Evolutionary conservation across 768 basidiomycete species (phyloP), one percentile per base, ranked within the genome.

Genomic region (Auricularia sp.): DNA sequence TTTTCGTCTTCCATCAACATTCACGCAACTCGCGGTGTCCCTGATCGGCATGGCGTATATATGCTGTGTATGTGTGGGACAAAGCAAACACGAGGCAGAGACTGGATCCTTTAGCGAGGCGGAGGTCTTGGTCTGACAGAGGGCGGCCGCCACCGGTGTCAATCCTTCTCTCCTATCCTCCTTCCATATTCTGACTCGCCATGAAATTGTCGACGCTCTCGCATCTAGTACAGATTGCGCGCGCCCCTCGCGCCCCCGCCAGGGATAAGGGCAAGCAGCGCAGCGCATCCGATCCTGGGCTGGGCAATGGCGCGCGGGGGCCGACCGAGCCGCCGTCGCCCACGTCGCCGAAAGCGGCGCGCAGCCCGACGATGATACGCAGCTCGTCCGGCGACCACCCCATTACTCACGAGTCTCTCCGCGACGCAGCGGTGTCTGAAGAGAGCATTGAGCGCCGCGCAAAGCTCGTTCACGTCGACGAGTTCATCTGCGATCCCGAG

Each of bases 321-420:
- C 3, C 29, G 24, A 8, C 18, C 13, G 29, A 24, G 11, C 18
- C 56, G 7, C 34, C 56, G 56, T 34, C 56, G 14, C 24, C 56
- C 56, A 29, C 80, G 79, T 45, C 79, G 82, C n/a, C 68, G 71
- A 64, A 69, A 67, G n/a, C 63, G 63, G 65, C 51, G 63, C 47
- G 61, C 42, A 61, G 63, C 69, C 61, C 0, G 72, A 74, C 67
- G 70, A 42, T 71, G 44, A 73, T 80, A 67, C 73, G 73, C 29
- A 77, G 73, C 33, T 58, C 72, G 35, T 80, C 80, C 0, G 80
- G 80, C 18, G 65, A 70, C 37, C 70, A 35, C 61, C 76, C 79
- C 13, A 65, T 72, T 58, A 80, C 80, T 16, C 76, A 80, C 65
- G 71, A 75, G 1, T 63, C 68, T 16, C 70, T 81, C 16, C 56